A percentile compares a stretch with the other conserved stretches of the same genome.
Conservation (phyloP, 768 basidiomycete species). For the Phlebiopsis gigantea region DNA sequence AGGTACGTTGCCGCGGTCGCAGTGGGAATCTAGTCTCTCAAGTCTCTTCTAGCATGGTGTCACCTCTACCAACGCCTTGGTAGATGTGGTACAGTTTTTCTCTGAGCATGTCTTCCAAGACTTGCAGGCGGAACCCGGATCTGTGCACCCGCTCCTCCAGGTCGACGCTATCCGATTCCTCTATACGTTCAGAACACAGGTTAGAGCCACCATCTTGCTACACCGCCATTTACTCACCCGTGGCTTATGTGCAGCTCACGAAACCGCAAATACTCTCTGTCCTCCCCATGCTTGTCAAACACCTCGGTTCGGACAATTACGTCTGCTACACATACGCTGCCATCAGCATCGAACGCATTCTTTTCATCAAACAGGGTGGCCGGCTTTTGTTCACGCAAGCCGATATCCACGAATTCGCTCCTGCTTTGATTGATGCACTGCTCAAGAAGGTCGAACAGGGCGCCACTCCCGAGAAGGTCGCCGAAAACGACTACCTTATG, state of each 20-base stretch:
- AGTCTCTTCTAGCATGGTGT: slow-evolving; percentile 67
- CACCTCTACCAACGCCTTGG: slow-evolving; percentile 85
- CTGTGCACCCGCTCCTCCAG: slow-evolving; percentile 85
- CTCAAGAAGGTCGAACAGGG: slow-evolving; percentile 76
- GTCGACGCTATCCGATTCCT: slow-evolving; percentile 96
- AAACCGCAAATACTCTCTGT: slow-evolving; percentile 92
- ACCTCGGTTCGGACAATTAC: slow-evolving; percentile 79
- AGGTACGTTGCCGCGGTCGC: slow-evolving; percentile 39
- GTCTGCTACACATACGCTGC: slow-evolving; percentile 96
- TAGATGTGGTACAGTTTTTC: slow-evolving; percentile 95
- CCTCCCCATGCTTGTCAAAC: slow-evolving; percentile 77
- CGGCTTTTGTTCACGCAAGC: slow-evolving; percentile 81
- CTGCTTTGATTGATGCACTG: slow-evolving; percentile 63
- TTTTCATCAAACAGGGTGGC: slow-evolving; percentile 81
- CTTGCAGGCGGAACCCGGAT: slow-evolving; percentile 60
- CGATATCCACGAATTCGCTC: slow-evolving; percentile 83
- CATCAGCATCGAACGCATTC: slow-evolving; percentile 93
- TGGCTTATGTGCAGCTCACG: slow-evolving; percentile 66
- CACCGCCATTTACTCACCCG: not conserved
- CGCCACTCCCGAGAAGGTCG: slow-evolving; percentile 83
- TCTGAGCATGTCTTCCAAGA: slow-evolving; percentile 87
- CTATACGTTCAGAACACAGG: slow-evolving; percentile 94
- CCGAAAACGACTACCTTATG: slow-evolving; percentile 98
- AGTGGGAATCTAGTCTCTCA: not conserved
- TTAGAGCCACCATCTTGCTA: slow-evolving; percentile 25